Evolutionary conservation across 345 rosid species (phyloP), one percentile per base, ranked within the genome.

Genomic region (Eutrema heterophyllum): DNA sequence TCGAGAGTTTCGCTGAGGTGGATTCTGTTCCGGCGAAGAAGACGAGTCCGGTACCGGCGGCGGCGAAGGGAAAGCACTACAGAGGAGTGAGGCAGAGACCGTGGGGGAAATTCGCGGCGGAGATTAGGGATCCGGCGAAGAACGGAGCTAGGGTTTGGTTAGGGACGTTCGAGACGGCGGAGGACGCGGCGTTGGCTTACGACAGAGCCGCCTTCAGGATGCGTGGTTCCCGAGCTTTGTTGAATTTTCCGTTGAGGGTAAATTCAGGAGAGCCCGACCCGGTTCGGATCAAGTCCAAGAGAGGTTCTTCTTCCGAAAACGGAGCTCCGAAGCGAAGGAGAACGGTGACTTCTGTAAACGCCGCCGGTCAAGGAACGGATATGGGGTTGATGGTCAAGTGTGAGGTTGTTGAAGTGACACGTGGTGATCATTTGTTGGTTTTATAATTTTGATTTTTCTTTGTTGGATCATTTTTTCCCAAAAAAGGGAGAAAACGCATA

Each of bases 81-180:
- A 82, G 99, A 56, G 99, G 99, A 12, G 99, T 96, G 45, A 90
- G 99, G 78, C 96, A 86, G 78, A 76, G 99, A 76, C 99, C 99
- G 48, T 96, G 99, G 99, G 99, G 99, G 63, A 96, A 92, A 67
- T 96, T 87, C 71, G 99, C 99, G 16, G 96, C 97, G 32, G 99
- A 96, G 92, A 96, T 96, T 11, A 83, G 99, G 2, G 98, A 96
- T 72, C 99, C 98, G 66, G 98, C 98, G 18, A 96, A 92, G 84
- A 90, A 96, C 54, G 98, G 99, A 52, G 97, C 98, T 11, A 82
- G 99, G 62, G 98, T 96, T 46, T 96, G 99, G 99, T 78, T 96
- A 35, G 99, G 99, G 57, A 96, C 99, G 9, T 96, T 86, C 45
- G 97, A 89, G 87, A 96, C 98, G 29, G 98, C 98, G 55, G 98